Percentiles rank a stretch among this genome's conserved stretches.
Evolutionary conservation across 1,284 basidiomycete species (phyloP).

Genomic region (Rhodofomes roseus): DNA sequence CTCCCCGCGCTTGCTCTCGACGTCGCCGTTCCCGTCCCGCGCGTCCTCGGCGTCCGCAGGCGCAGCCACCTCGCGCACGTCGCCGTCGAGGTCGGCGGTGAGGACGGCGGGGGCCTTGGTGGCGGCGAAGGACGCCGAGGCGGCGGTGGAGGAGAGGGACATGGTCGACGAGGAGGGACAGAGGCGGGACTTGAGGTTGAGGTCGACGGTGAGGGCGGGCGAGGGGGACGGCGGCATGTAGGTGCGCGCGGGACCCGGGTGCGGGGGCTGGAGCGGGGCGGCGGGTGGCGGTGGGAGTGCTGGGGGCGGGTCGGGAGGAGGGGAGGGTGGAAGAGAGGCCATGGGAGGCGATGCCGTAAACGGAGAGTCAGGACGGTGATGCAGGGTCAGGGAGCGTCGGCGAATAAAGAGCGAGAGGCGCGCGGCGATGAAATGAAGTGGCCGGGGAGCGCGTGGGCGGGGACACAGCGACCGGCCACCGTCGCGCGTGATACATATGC

Average conservation of each 20-base stretch:
- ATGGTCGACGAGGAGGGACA: neutral
- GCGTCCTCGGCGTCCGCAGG: too few species aligned
- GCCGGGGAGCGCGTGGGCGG: neutral
- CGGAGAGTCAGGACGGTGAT: neutral
- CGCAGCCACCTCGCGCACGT: neutral
- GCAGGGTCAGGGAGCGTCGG: neutral
- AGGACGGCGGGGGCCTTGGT: neutral
- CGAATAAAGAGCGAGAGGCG: neutral
- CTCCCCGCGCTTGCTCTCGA: neutral
- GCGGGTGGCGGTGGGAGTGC: neutral
- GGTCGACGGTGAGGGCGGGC: neutral
- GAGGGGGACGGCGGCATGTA: neutral
- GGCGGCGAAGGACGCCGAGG: neutral
- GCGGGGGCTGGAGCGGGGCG: neutral
- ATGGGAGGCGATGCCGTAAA: neutral
- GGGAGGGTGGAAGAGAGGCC: neutral
- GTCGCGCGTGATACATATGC: neutral
- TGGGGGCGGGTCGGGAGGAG: neutral
- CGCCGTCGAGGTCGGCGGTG: neutral
- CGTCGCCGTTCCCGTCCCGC: neutral
- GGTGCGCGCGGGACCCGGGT: neutral
- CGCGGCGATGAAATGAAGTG: neutral
- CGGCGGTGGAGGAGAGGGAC: slow-evolving; percentile 1
- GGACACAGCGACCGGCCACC: neutral
- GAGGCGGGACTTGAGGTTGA: neutral